Evolutionary conservation across 306 rosid species (phyloP), one percentile per base, ranked within the genome.

Genomic region (Vicia sativa): DNA sequence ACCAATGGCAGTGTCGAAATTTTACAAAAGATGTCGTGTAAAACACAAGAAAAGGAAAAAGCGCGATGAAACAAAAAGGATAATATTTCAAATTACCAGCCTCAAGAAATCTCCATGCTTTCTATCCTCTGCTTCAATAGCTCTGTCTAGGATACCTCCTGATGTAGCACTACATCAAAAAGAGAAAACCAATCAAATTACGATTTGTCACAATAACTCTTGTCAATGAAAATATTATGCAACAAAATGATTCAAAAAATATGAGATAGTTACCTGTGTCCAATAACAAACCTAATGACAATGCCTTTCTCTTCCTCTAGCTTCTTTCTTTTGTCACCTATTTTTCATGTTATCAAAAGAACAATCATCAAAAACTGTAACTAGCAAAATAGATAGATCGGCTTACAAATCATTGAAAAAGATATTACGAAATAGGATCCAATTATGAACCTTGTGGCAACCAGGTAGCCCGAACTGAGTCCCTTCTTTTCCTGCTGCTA

Each of bases 271-370:
- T 81, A 90, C 99, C 99, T 84, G 77, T 95, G 99, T 63, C 99
- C 99, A 68, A 95, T 95, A 78, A 87, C 96, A 55, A 95, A 95
- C 53, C 97, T 97, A 13, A 85, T 72, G 56, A 95, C 85, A 55
- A 90, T 91, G 62, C 99, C 99, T 86, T 95, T 91, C 83, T 95
- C 98, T 80, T 92, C 99, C 85, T 93, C 99, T 39, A 91, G 86
- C 83, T 76, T 91, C 91, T 84, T 95, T 78, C 89, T 85, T 80
- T 87, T 88, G 53, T 93, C 98, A 43, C 98, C 98, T 93, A 41
- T 76, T 79, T 60, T 72, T 70, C 73, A 79, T 44, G 54, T 56
- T 70, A 68, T 68, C 71, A 69, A 15, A 69, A 77, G 71, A 75
- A 82, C 41, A 65, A 72, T 62, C 62, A 78, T 79, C 78, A 81